Conservation (phyloP, 2,329 filamentous ascomycete genomes). For the Botrytis cinerea region DNA sequence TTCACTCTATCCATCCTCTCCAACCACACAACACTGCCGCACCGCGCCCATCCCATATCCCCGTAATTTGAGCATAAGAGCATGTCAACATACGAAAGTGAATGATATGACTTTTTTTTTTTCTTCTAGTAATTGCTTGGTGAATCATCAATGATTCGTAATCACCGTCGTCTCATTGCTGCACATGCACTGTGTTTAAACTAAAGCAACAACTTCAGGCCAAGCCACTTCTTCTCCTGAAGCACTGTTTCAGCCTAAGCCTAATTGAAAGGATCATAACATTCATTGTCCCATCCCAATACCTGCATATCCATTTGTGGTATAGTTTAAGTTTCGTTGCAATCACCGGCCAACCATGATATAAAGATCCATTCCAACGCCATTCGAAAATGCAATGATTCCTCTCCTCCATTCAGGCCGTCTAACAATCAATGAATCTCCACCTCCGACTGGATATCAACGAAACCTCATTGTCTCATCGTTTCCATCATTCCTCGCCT, state of each 20-base stretch:
- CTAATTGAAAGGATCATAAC: not conserved
- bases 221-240: not conserved
- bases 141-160: not conserved
- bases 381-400: conserved; percentile 21
- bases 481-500: not conserved
- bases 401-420: conserved; percentile 1
- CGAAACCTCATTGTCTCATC: not conserved
- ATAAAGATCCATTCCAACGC: conserved; percentile 18
- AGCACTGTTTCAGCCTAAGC: not conserved
- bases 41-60: not conserved
- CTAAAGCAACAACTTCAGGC: not conserved
- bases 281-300: conserved; percentile 8
- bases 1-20: not conserved
- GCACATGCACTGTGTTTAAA: not conserved
- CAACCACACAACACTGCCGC: not conserved
- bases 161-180: not conserved
- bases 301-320: conserved; percentile 11
- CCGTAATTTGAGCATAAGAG: not conserved
- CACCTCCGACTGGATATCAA: not conserved
- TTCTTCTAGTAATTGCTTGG: not conserved
- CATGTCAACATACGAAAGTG: not conserved
- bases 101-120: not conserved
- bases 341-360: conserved; percentile 16
- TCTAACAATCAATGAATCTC: conserved; percentile 1
- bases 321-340: conserved; percentile 17